Percentiles rank a stretch among this genome's conserved stretches.
These are phyloP conservation scores for Fusarium nisikadoi DNA, from an alignment of 2,329 filamentous ascomycete genomes.

Conservation along the genomic window DNA sequence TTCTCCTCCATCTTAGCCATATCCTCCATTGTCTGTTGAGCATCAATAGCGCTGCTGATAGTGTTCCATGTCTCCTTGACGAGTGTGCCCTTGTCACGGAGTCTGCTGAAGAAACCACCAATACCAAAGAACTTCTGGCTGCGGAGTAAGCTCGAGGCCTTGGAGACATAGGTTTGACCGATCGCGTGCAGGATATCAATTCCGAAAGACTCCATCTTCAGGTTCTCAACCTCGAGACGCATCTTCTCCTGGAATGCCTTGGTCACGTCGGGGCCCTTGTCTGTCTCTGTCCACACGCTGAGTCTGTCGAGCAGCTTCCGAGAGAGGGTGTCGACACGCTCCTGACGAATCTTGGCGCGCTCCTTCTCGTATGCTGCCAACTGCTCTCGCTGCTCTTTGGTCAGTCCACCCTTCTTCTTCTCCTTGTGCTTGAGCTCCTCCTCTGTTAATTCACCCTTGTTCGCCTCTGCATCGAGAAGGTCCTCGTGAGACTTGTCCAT, in stretches of 20 bases:
- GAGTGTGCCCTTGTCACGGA: slow-evolving; percentile 96
- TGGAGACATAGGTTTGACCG: slow-evolving; percentile 88
- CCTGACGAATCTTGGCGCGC: slow-evolving; percentile 83
- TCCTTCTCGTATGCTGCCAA: slow-evolving; percentile 89
- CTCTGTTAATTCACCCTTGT: slow-evolving; percentile 76
- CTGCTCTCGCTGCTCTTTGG: slow-evolving; percentile 93
- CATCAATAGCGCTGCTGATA: slow-evolving; percentile 94
- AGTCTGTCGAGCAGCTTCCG: slow-evolving; percentile 90
- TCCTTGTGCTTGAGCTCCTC: slow-evolving; percentile 60
- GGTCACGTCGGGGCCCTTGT: slow-evolving; percentile 87
- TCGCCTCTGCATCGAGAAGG: slow-evolving; percentile 64
- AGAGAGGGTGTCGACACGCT: slow-evolving; percentile 85
- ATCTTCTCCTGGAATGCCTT: slow-evolving; percentile 94
- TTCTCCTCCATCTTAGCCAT: slow-evolving; percentile 97
- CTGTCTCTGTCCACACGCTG: slow-evolving; percentile 96
- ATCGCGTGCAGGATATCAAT: slow-evolving; percentile 96
- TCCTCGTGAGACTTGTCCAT: slow-evolving; percentile 82
- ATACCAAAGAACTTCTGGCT: slow-evolving; percentile 98
- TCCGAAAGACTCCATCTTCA: slow-evolving; percentile 99
- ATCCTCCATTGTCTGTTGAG: slow-evolving; percentile 98
- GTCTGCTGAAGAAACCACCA: slow-evolving; percentile 89
- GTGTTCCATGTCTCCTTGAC: slow-evolving; percentile 99
- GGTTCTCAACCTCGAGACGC: slow-evolving; percentile 91
- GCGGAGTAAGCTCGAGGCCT: slow-evolving; percentile 88
- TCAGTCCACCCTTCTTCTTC: slow-evolving; percentile 88